Percentiles rank a stretch among this genome's conserved stretches.
Evolutionary conservation across 1,139 yeast genomes (phyloP).

Genomic region (Yamadazyma friedrichii): DNA sequence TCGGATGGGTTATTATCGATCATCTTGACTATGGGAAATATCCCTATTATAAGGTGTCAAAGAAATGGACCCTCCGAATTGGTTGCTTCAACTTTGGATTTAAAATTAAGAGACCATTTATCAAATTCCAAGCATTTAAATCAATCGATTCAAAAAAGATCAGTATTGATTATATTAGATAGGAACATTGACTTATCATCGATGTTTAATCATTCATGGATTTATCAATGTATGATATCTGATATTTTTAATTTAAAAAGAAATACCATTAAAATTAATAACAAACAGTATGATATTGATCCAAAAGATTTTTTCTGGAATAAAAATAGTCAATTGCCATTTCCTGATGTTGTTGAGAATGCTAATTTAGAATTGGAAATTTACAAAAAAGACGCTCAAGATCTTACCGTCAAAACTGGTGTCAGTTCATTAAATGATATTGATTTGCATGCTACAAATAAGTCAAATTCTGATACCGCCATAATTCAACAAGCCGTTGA

Average conservation of each 20-base stretch:
- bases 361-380: constrained; percentile 79
- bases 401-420: constrained; percentile 78
- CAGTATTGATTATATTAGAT: constrained; percentile 80
- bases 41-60: constrained; percentile 90
- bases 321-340: constrained; percentile 80
- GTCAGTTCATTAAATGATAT: constrained; percentile 69
- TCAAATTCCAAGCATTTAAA: constrained; percentile 54
- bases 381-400: constrained; percentile 86
- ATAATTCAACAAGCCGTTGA: constrained; percentile 88
- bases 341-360: constrained; percentile 97
- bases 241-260: constrained; percentile 83
- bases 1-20: constrained; percentile 82
- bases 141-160: constrained; percentile 45
- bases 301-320: constrained; percentile 93
- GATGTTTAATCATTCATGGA: constrained; percentile 97
- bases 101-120: constrained; percentile 78
- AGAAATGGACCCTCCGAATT: constrained; percentile 95
- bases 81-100: constrained; percentile 83
- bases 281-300: constrained; percentile 77
- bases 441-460: constrained; percentile 32
- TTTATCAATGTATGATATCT: constrained; percentile 92
- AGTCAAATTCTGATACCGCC: constrained; percentile 61
- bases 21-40: constrained; percentile 63
- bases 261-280: constrained; percentile 55
- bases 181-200: constrained; percentile 87